Percentiles rank a stretch among this genome's conserved stretches.
phyloP scores from a whole-genome alignment of 495 filamentous ascomycete genomes.

The Amniculicola lignicola region DNA sequence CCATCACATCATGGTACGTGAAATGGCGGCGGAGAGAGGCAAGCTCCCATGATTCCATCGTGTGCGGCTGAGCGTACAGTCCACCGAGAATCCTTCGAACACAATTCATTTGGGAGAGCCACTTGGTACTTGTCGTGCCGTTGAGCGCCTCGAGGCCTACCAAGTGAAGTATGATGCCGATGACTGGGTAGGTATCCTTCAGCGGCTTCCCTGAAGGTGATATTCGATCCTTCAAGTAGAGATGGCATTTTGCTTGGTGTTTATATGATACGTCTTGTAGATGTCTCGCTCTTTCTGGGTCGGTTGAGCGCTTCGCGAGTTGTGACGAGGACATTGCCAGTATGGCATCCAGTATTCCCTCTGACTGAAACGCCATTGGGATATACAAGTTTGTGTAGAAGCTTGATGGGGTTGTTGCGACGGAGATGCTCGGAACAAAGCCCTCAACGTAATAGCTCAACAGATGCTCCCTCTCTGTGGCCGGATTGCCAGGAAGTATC shows the following conservation, averaged over 20 bases:
- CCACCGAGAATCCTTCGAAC: conserved; percentile 16
- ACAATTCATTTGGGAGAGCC: conserved; percentile 20
- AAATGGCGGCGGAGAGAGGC: conserved; percentile 25
- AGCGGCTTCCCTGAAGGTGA: conserved; percentile 6
- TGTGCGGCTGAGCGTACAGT: not conserved
- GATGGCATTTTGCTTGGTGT: conserved; percentile 22
- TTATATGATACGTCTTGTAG: conserved; percentile 15
- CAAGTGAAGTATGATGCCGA: conserved; percentile 23
- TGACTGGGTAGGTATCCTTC: conserved; percentile 19
- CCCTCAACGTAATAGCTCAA: conserved; percentile 26
- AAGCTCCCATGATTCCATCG: conserved; percentile 11
- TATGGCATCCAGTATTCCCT: conserved; percentile 30
- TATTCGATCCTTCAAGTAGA: conserved; percentile 15
- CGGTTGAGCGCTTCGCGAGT: conserved; percentile 15
- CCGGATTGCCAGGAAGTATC: conserved; percentile 1
- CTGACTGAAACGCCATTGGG: conserved; percentile 21
- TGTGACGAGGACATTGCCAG: conserved; percentile 27
- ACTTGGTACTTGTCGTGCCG: conserved; percentile 17
- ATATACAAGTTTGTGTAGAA: conserved; percentile 30
- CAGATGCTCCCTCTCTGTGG: conserved; percentile 11
- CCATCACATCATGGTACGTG: conserved; percentile 29
- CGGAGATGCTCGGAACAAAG: conserved; percentile 27
- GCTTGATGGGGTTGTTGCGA: conserved; percentile 22
- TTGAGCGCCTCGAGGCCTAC: conserved; percentile 30
- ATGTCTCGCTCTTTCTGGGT: conserved; percentile 23